Evolutionary conservation across 2,329 filamentous ascomycete species (phyloP).

Genomic region (Penicillium paneum): DNA sequence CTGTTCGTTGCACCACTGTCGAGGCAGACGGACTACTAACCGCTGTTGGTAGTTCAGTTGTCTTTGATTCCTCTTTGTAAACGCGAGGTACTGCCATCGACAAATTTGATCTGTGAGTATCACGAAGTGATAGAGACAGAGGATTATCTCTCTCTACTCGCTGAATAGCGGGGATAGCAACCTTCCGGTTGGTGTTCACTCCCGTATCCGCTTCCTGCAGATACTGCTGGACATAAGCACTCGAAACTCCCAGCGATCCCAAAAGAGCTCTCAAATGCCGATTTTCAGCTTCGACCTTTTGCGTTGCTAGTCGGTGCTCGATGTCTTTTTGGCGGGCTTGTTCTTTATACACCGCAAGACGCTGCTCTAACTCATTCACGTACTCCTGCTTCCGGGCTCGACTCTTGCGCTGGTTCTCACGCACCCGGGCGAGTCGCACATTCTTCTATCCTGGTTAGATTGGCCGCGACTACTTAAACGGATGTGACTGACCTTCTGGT

Average conservation of each 20-base stretch:
- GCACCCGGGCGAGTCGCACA: slow-evolving; percentile 39
- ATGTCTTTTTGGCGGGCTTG: slow-evolving; percentile 32
- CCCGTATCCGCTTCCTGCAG: slow-evolving; percentile 21
- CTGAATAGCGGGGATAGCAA: slow-evolving; percentile 36
- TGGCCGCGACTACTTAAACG: background rate
- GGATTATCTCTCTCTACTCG: slow-evolving; percentile 1
- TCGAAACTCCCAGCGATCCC: slow-evolving; percentile 24
- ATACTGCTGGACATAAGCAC: slow-evolving; percentile 28
- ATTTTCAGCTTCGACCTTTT: slow-evolving; percentile 37
- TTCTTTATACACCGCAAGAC: slow-evolving; percentile 27
- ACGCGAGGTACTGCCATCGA: background rate
- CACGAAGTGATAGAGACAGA: background rate
- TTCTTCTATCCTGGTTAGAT: slow-evolving; percentile 20
- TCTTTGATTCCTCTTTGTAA: background rate
- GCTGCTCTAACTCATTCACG: slow-evolving; percentile 36
- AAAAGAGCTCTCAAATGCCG: slow-evolving; percentile 28
- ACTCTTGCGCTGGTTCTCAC: slow-evolving; percentile 41
- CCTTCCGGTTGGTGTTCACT: slow-evolving; percentile 24
- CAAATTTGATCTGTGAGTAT: background rate
- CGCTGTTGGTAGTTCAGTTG: background rate
- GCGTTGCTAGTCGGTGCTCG: slow-evolving; percentile 32
- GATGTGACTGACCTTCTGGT: slow-evolving; percentile 12
- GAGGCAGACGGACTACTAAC: background rate
- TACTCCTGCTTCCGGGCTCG: slow-evolving; percentile 37
- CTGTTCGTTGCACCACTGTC: background rate